phyloP scores from a whole-genome alignment of 192 early-diverging fungal species.

The Coemansia sp. region DNA sequence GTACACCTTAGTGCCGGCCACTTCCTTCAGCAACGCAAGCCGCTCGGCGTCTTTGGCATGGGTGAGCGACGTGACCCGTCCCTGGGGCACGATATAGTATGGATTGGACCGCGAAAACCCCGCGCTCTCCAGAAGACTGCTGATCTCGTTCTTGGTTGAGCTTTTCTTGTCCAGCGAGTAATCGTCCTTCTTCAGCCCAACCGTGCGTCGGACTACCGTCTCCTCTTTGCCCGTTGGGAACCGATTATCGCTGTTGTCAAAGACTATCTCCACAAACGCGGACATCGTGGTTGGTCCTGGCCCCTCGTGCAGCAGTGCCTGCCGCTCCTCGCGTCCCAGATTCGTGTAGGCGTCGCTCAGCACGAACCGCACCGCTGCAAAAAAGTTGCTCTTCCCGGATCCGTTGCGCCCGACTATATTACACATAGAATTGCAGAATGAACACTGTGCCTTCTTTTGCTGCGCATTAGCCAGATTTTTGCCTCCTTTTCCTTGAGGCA shows the following conservation, averaged over 20 bases:
- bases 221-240: conserved; percentile 95
- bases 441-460: not conserved
- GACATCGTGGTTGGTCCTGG: conserved; percentile 90
- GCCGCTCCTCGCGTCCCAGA: conserved; percentile 91
- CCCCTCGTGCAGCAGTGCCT: conserved; percentile 92
- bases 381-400: conserved; percentile 98
- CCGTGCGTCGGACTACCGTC: conserved; percentile 87
- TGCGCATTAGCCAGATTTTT: not conserved
- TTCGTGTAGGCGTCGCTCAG: conserved; percentile 94
- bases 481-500: not conserved
- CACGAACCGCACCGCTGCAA: conserved; percentile 91
- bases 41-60: conserved; percentile 93
- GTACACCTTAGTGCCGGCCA: conserved; percentile 97
- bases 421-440: conserved; percentile 10
- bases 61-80: conserved; percentile 85
- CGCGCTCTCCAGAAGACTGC: conserved; percentile 92
- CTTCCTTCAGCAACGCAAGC: conserved; percentile 89
- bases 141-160: conserved; percentile 88
- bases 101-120: conserved; percentile 97
- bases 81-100: conserved; percentile 99
- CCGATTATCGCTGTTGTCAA: conserved; percentile 95
- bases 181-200: conserved; percentile 97
- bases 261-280: conserved; percentile 93
- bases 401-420: conserved; percentile 88
- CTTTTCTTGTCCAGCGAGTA: conserved; percentile 95